Evolutionary conservation across 805 yeast species (phyloP).

Genomic region (Yamadazyma sp.): DNA sequence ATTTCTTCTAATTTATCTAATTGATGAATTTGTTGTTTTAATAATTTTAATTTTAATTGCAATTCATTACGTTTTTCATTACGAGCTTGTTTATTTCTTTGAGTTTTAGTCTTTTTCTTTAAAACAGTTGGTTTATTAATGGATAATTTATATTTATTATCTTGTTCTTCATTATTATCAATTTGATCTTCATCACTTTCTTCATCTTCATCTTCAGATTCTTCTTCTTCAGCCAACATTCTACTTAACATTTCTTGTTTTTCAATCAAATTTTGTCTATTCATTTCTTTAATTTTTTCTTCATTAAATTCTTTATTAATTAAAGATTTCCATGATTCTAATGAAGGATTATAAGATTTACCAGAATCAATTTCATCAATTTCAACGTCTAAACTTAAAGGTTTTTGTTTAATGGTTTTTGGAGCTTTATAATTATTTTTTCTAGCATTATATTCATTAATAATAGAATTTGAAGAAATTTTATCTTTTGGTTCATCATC

Average conservation of each 20-base stretch:
- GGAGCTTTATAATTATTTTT: slow-evolving; percentile 6
- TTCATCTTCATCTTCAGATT: slow-evolving; percentile 36
- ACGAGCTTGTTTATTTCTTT: slow-evolving; percentile 68
- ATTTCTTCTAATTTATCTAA: slow-evolving; percentile 41
- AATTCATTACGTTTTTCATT: slow-evolving; percentile 58
- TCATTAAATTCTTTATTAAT: slow-evolving; percentile 62
- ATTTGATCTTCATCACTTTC: slow-evolving; percentile 33
- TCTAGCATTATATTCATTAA: no score
- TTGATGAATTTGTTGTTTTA: slow-evolving; percentile 61
- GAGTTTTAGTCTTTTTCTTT: slow-evolving; percentile 72
- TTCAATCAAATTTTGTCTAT: slow-evolving; percentile 57
- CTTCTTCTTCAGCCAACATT: slow-evolving; percentile 53
- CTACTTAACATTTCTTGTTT: slow-evolving; percentile 62
- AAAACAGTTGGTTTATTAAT: slow-evolving; percentile 65
- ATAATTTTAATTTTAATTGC: slow-evolving; percentile 52
- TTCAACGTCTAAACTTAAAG: slow-evolving; percentile 50
- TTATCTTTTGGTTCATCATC: no score
- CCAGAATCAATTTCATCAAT: slow-evolving; percentile 64
- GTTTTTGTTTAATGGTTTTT: slow-evolving; percentile 25
- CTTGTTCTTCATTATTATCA: slow-evolving; percentile 23
- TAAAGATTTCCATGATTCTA: slow-evolving; percentile 75
- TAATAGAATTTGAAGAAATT: neutral
- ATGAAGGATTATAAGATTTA: slow-evolving; percentile 87
- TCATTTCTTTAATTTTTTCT: slow-evolving; percentile 67
- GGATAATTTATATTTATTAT: slow-evolving; percentile 49